Percentiles rank a stretch among this genome's conserved stretches.
Conservation (phyloP, 805 yeast genomes). For the Yamadazyma insecticola region DNA sequence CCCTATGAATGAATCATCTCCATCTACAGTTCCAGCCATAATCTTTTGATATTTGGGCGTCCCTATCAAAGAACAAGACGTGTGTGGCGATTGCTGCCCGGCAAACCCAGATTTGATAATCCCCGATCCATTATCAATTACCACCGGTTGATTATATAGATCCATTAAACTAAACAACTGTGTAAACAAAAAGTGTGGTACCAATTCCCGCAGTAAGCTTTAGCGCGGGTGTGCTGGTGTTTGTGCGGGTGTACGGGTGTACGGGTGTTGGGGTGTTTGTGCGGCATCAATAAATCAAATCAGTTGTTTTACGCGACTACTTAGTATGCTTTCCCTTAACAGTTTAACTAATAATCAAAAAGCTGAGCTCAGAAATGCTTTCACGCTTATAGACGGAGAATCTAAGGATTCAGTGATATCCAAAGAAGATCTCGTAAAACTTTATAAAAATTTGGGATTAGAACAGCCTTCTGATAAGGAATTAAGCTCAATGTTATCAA, state of each 20-base stretch:
- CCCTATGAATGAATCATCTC: slow-evolving; percentile 70
- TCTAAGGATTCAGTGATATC: slow-evolving; percentile 63
- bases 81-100: slow-evolving; percentile 79
- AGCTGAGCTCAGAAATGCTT: slow-evolving; percentile 64
- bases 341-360: slow-evolving; percentile 59
- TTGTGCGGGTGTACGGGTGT: too few relatives aligned
- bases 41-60: slow-evolving; percentile 78
- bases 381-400: slow-evolving; percentile 76
- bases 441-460: slow-evolving; percentile 52
- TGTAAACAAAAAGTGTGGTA: too few relatives aligned
- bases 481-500: slow-evolving; percentile 50
- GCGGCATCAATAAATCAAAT: too few relatives aligned
- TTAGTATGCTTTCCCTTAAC: slow-evolving; percentile 25
- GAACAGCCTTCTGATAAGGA: slow-evolving; percentile 38
- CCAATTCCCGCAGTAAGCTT: too few relatives aligned
- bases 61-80: slow-evolving; percentile 65
- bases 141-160: slow-evolving; percentile 42
- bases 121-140: slow-evolving; percentile 68
- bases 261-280: too few relatives aligned
- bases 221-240: too few relatives aligned
- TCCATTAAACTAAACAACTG: not conserved
- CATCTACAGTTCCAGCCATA: slow-evolving; percentile 51
- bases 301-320: not conserved
- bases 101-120: slow-evolving; percentile 86
- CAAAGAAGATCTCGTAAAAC: slow-evolving; percentile 47